Evolutionary conservation across 2,329 filamentous ascomycete species (phyloP), one percentile per base, ranked within the genome.

Genomic region (Fusarium hainanense): DNA sequence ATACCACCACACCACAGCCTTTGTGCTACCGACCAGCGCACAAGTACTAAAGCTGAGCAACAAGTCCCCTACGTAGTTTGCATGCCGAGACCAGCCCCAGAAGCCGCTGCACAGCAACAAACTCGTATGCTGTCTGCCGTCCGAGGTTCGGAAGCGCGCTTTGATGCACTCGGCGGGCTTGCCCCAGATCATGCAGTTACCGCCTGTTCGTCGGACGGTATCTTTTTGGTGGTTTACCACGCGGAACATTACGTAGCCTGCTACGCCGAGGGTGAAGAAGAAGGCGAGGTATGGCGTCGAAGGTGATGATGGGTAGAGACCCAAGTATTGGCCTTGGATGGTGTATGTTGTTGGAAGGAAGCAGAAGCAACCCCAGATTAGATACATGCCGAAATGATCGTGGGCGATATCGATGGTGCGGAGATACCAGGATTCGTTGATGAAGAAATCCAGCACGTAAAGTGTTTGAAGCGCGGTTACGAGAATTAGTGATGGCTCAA

Each of bases 341-440:
- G 84, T 85, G 68, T 85, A 85, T 25, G 82, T 79, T 1, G 76
- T 78, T 0, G 84, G 83, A 4, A 85, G 74, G 74, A 81, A 85
- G 18, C 79, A 82, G 27, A 81, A 78, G 23, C 79, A 82, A 7
- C 83, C 83, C 82, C 82, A 85, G 27, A 77, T 78, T 5, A 83
- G 70, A 65, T 82, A 82, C 65, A 83, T 83, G 4, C 82, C 82
- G 34, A 80, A 83, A 48, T 83, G 82, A 40, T 84, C 82, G 50
- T 83, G 80, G 6, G 76, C 75, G 40, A 83, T 83, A 54, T 83
- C 82, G 12, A 83, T 82, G 3, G 82, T 84, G 21, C 78, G 77
- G n/a, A 83, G 74, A 62, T 85, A 84, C 83, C 83, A 85, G 14
- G 80, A 78, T 66, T 85, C 84, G 10, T 85, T 84, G 49, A 81